These are phyloP conservation scores for Microascus cirrosus DNA, from an alignment of 2,329 filamentous ascomycete species.

Conservation along the genomic window DNA sequence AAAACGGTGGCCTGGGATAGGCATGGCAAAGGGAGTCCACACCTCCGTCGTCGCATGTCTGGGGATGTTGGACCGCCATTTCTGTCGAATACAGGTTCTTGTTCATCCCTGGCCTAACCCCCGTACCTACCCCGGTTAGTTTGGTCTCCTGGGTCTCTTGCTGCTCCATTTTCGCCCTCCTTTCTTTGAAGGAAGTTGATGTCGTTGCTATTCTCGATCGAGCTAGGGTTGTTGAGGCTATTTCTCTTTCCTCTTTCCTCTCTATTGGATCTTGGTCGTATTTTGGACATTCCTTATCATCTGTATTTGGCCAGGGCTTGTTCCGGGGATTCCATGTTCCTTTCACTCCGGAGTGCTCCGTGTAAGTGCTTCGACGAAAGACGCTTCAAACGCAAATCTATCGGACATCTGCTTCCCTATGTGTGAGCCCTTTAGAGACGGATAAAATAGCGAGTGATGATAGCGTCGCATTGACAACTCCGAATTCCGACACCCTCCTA, in stretches of 20 bases:
- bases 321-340: background rate
- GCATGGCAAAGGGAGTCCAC: background rate
- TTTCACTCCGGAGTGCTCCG: background rate
- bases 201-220: background rate
- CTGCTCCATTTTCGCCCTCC: background rate
- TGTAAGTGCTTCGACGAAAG: background rate
- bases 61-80: background rate
- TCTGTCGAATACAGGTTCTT: background rate
- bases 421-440: background rate
- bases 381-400: too few species aligned
- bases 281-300: background rate
- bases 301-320: background rate
- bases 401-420: background rate
- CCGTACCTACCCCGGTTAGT: background rate
- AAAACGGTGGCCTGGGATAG: background rate
- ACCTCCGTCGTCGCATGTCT: background rate
- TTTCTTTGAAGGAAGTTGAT: conserved; percentile 1
- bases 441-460: too few species aligned
- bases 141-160: background rate
- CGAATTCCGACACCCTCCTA: too few species aligned
- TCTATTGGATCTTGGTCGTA: background rate
- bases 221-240: background rate
- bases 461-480: too few species aligned
- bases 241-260: background rate
- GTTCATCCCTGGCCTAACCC: background rate